A percentile compares a stretch with the other conserved stretches of the same genome.
Conservation (phyloP, 1,284 basidiomycete species). For the Mycena sp. region DNA sequence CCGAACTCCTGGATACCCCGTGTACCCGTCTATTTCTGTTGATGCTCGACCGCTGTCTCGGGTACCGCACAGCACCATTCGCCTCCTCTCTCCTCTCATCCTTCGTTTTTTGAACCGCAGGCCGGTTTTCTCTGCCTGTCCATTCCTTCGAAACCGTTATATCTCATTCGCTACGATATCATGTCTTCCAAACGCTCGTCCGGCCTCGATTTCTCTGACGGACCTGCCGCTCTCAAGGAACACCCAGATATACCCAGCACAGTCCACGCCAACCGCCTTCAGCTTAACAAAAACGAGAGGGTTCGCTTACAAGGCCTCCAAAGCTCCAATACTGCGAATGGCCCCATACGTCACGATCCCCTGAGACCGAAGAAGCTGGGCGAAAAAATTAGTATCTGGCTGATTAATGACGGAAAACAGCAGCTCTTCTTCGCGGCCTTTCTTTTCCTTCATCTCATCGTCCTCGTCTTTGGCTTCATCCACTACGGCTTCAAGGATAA, state of each 20-base stretch:
- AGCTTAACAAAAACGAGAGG: constrained; percentile 87
- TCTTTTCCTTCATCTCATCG: constrained; percentile 80
- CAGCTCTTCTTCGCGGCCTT: constrained; percentile 81
- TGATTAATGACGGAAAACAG: constrained; percentile 89
- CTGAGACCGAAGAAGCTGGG: constrained; percentile 18
- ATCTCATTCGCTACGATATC: constrained; percentile 39
- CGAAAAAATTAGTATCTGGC: constrained; percentile 75
- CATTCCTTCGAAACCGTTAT: background rate
- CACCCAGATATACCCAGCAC: constrained; percentile 58
- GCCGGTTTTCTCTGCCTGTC: too few species aligned
- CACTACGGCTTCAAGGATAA: constrained; percentile 85
- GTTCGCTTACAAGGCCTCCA: constrained; percentile 82
- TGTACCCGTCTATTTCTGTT: too few species aligned
- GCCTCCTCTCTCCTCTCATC: too few species aligned
- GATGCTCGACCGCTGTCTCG: too few species aligned
- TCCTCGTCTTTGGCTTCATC: constrained; percentile 77
- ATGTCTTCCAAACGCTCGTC: constrained; percentile 61
- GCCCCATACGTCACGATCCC: constrained; percentile 21
- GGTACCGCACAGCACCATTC: too few species aligned
- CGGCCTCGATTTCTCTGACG: constrained; percentile 78
- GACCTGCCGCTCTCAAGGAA: constrained; percentile 57
- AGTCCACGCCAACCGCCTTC: constrained; percentile 62
- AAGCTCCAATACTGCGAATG: constrained; percentile 45
- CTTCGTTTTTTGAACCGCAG: constrained; percentile 18
- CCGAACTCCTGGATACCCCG: too few species aligned